phyloP scores from a whole-genome alignment of 257 asterid species.

The Gentiana dahurica region DNA sequence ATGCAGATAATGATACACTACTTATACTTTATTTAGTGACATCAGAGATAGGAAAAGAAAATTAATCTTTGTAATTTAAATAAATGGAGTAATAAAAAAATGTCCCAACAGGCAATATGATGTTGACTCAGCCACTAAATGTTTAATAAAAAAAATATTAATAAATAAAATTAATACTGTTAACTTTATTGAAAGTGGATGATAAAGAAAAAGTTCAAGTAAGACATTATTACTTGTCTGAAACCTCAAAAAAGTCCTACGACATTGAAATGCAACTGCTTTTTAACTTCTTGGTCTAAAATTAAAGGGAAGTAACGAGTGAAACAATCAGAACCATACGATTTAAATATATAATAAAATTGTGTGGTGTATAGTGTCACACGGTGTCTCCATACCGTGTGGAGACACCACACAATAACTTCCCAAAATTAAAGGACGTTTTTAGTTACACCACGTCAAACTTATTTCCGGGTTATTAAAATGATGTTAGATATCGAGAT shows the following conservation, averaged over 20 bases:
- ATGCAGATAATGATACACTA: constrained; percentile 5
- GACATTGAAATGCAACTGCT: not conserved
- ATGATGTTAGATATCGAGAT: too few species aligned
- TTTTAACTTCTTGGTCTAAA: too few species aligned
- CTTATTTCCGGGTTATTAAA: too few species aligned
- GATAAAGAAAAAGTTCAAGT: constrained; percentile 18
- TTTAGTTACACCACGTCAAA: too few species aligned
- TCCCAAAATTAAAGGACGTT: too few species aligned
- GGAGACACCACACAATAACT: too few species aligned
- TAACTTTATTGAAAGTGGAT: constrained; percentile 34
- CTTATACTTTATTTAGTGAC: constrained; percentile 1
- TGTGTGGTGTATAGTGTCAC: too few species aligned
- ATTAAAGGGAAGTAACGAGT: too few species aligned
- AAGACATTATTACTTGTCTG: constrained; percentile 22
- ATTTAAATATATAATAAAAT: too few species aligned
- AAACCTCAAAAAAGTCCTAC: constrained; percentile 14
- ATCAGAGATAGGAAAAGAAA: not conserved
- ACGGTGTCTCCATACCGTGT: too few species aligned
- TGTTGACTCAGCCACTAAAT: constrained; percentile 39
- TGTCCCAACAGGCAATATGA: constrained; percentile 12
- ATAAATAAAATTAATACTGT: constrained; percentile 3
- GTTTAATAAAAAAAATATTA: constrained; percentile 8
- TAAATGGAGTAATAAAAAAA: not conserved
- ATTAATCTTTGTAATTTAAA: too few species aligned
- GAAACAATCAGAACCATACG: too few species aligned